Evolutionary conservation across 1,284 basidiomycete species (phyloP), one percentile per base, ranked within the genome.

Genomic region (Apiotrichum akiyoshidainum): DNA sequence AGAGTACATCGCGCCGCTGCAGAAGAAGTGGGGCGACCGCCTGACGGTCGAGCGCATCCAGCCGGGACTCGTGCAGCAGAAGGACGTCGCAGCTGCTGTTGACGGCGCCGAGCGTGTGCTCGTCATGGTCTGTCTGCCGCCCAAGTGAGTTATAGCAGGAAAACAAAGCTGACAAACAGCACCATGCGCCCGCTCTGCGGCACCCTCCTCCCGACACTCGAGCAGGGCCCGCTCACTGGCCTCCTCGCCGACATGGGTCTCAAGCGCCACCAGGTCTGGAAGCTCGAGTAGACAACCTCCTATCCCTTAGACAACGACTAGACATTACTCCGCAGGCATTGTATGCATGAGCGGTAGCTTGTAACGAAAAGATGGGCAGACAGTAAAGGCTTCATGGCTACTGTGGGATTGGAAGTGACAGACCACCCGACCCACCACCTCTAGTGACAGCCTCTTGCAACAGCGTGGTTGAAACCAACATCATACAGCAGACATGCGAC

Each of bases 51-150:
- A 54, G n/a, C 67, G 67, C 16, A 56, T 65, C 26, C 42, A 55
- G 14, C 52, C 54, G 8, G 59, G 56, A 2, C 5, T 3, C 1
- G 59, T 65, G 7, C 16, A 35, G n/a, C 19, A 19, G 13, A 46
- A 49, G 17, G 60, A 55, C 40, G 39, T 65, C 0, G 11, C n/a
- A 11, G 31, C 9, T 7, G 57, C 60, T 31, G 1, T 47, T 65
- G n/a, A 48, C 45, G 3, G 26, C 26, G 26, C 26, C 26, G 26
- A 31, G 26, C 26, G 26, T 7, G 60, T 70, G 8, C 55, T 74
- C 55, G 69, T 76, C 2, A 55, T 76, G 17, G 68, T 76, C n/a
- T 76, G 73, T 59, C 51, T 76, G 33, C 73, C 74, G 14, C 66
- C 69, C 0, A 42, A 47, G 74, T 74, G 55, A 59, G 72, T 37